Evolutionary conservation across 805 yeast genomes (phyloP).

Genomic region (Lipomyces japonicus): DNA sequence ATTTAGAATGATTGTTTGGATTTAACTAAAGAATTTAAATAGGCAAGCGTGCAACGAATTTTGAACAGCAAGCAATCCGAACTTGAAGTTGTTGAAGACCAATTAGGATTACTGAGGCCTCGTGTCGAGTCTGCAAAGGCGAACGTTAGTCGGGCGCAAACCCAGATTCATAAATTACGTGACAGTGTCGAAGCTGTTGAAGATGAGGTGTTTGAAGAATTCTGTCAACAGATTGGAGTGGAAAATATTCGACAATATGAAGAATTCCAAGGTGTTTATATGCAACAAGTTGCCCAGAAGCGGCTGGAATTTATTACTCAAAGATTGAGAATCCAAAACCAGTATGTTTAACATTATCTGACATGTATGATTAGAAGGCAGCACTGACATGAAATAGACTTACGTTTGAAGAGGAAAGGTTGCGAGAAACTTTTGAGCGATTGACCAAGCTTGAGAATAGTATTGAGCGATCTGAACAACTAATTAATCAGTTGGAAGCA

Average conservation of each 20-base stretch:
- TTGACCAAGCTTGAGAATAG: constrained; percentile 37
- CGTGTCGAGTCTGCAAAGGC: constrained; percentile 37
- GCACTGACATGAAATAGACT: constrained; percentile 32
- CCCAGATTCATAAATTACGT: constrained; percentile 42
- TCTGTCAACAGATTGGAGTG: constrained; percentile 56
- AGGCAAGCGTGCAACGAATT: constrained; percentile 14
- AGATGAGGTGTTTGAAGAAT: constrained; percentile 40
- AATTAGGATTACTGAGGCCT: constrained; percentile 41
- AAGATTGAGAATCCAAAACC: constrained; percentile 56
- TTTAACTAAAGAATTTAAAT: not conserved
- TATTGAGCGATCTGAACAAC: constrained; percentile 42
- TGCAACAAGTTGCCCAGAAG: constrained; percentile 44
- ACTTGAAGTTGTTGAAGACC: constrained; percentile 21
- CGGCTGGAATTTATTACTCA: constrained; percentile 59
- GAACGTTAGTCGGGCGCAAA: constrained; percentile 35
- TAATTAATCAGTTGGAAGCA: constrained; percentile 38
- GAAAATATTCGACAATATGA: constrained; percentile 64
- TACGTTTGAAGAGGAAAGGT: constrained; percentile 60
- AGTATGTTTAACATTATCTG: constrained; percentile 31
- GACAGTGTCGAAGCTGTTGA: constrained; percentile 30
- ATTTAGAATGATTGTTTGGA: not conserved
- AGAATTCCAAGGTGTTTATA: constrained; percentile 50
- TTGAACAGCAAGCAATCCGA: constrained; percentile 36
- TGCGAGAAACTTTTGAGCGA: constrained; percentile 49
- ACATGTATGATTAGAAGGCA: not conserved